Evolutionary conservation across 441 rosid genomes (phyloP).

Genomic region (Adansonia rubrostipa): DNA sequence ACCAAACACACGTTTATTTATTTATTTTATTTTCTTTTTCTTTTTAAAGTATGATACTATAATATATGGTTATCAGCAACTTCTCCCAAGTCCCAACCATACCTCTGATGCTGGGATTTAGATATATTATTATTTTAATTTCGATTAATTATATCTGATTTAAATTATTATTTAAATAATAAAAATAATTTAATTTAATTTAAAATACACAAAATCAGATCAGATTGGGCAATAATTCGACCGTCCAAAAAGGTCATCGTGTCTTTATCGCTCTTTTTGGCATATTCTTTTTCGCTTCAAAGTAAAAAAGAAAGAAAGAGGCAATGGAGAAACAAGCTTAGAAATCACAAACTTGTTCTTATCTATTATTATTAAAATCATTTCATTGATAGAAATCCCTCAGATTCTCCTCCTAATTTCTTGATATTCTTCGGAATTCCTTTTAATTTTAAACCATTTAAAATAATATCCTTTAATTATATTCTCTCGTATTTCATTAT

Average conservation of each 20-base stretch:
- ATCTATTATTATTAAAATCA: background rate
- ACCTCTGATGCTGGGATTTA: too few species aligned
- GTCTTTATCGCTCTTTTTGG: background rate
- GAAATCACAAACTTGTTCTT: background rate
- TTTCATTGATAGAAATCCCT: background rate
- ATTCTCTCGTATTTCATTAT: background rate
- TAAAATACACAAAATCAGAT: too few species aligned
- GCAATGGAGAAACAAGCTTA: background rate
- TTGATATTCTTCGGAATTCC: background rate
- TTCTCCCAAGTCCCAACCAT: background rate
- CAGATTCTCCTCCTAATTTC: conserved; percentile 14
- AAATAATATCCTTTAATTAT: background rate
- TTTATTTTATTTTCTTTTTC: background rate
- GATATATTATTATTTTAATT: too few species aligned
- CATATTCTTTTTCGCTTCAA: background rate
- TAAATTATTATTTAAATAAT: too few species aligned
- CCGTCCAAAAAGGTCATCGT: background rate
- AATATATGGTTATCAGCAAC: background rate
- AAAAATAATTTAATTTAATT: too few species aligned
- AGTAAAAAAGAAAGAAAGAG: too few species aligned
- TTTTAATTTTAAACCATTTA: background rate
- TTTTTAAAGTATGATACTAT: background rate
- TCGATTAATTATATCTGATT: too few species aligned
- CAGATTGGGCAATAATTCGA: too few species aligned
- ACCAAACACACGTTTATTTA: background rate